A percentile compares a stretch with the other conserved stretches of the same genome.
phyloP scores from a whole-genome alignment of 345 rosid species.

The Gossypium sturtianum region DNA sequence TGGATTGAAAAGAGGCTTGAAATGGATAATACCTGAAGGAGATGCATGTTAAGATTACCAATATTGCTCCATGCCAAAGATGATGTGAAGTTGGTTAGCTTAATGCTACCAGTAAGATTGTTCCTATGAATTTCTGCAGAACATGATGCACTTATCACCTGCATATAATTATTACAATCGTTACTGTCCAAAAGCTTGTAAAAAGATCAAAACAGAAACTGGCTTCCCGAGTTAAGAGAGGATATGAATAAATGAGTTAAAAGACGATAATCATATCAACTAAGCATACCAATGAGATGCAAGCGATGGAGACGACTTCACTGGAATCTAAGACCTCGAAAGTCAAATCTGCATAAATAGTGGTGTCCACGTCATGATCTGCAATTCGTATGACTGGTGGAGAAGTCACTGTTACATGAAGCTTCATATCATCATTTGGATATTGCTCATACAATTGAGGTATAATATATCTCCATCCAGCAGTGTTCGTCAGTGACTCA shows the following conservation, averaged over 20 bases:
- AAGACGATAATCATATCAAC: not conserved
- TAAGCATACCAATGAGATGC: slow-evolving; percentile 53
- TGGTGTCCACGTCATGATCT: slow-evolving; percentile 31
- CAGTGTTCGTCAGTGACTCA: slow-evolving; percentile 53
- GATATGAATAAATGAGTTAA: not conserved
- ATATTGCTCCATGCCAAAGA: slow-evolving; percentile 51
- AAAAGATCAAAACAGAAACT: not conserved
- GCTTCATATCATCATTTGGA: slow-evolving; percentile 53
- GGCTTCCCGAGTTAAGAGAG: not conserved
- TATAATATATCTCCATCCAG: slow-evolving; percentile 53
- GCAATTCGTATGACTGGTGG: slow-evolving; percentile 44
- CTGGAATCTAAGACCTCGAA: slow-evolving; percentile 46
- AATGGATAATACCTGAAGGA: slow-evolving; percentile 39
- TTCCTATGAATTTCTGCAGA: slow-evolving; percentile 40
- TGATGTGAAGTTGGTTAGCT: slow-evolving; percentile 34
- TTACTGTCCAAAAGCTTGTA: not conserved
- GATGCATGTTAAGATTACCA: slow-evolving; percentile 43
- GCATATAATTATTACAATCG: slow-evolving; percentile 11
- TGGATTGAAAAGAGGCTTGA: not conserved
- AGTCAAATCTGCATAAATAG: slow-evolving; percentile 38
- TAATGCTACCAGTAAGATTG: slow-evolving; percentile 47
- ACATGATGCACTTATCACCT: slow-evolving; percentile 43
- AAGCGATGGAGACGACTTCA: slow-evolving; percentile 44
- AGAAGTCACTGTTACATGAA: slow-evolving; percentile 42
- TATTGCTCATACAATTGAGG: slow-evolving; percentile 55